Conservation (phyloP, 192 early-diverging fungal genomes). For the Bifiguratus adelaidae region DNA sequence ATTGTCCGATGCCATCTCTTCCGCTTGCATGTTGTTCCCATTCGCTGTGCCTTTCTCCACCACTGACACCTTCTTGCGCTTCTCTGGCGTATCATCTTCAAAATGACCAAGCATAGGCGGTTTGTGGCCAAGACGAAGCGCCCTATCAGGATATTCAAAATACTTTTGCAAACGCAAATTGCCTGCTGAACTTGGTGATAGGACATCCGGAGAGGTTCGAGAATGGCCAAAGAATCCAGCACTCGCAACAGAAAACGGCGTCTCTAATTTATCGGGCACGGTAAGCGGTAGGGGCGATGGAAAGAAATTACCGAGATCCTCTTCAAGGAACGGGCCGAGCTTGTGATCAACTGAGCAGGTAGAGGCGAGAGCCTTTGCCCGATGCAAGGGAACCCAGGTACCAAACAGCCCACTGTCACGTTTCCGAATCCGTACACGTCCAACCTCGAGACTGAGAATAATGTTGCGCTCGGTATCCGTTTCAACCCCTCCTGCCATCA, state of each 20-base stretch:
- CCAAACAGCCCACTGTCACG: slow-evolving; percentile 63
- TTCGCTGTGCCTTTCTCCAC: background rate
- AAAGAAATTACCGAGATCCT: slow-evolving; percentile 57
- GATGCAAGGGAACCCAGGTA: slow-evolving; percentile 86
- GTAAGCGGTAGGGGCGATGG: slow-evolving; percentile 43
- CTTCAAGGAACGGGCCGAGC: slow-evolving; percentile 65
- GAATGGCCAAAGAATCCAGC: slow-evolving; percentile 12
- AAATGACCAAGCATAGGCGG: slow-evolving; percentile 10
- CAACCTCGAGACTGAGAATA: slow-evolving; percentile 76
- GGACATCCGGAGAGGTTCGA: slow-evolving; percentile 2
- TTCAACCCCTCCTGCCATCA: slow-evolving; percentile 79
- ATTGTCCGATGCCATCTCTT: background rate
- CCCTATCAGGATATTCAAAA: no score
- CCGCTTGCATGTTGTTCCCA: background rate
- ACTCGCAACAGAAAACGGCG: no score
- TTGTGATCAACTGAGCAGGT: slow-evolving; percentile 70
- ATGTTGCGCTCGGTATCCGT: slow-evolving; percentile 78
- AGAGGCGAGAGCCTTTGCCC: slow-evolving; percentile 74
- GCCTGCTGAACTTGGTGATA: no score
- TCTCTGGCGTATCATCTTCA: slow-evolving; percentile 1
- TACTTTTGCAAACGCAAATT: no score
- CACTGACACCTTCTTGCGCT: background rate
- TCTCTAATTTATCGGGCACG: slow-evolving; percentile 3
- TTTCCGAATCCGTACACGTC: slow-evolving; percentile 62
- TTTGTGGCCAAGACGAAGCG: no score